Conservation (phyloP, 306 rosid genomes). For the Mimosa pudica region DNA sequence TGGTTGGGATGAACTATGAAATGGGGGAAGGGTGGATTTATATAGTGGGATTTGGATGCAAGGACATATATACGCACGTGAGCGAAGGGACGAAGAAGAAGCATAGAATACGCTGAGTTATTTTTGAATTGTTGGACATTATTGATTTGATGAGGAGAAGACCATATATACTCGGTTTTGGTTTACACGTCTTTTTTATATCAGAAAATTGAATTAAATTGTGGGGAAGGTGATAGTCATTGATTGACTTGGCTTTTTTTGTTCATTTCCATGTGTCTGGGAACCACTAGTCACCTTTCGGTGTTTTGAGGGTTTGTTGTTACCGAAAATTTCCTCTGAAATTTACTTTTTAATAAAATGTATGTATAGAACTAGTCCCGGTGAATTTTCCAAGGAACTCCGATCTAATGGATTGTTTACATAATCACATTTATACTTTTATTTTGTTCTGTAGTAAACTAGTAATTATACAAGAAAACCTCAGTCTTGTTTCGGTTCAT, state of each 20-base stretch:
- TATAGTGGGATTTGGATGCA: background rate
- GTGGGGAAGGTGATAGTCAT: background rate
- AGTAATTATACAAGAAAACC: too few species aligned
- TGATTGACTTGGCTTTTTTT: background rate
- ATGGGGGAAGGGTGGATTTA: background rate
- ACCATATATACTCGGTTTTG: background rate
- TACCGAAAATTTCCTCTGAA: background rate
- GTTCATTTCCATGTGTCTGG: too few species aligned
- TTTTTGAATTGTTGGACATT: background rate
- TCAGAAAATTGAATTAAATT: background rate
- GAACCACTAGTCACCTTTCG: too few species aligned
- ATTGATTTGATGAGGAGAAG: background rate
- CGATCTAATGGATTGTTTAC: too few species aligned
- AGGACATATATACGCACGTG: too few species aligned
- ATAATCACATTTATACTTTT: too few species aligned
- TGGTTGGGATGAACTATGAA: background rate
- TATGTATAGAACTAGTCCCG: background rate
- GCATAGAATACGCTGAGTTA: background rate
- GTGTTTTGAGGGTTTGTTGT: background rate
- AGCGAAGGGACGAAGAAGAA: slow-evolving; percentile 2
- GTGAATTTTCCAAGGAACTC: background rate
- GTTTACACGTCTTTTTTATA: background rate
- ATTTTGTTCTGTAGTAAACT: too few species aligned
- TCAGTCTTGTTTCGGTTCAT: too few species aligned
- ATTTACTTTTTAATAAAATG: background rate